Evolutionary conservation across 495 filamentous ascomycete genomes (phyloP), one percentile per base, ranked within the genome.

Genomic region (Daldinia bambusicola): DNA sequence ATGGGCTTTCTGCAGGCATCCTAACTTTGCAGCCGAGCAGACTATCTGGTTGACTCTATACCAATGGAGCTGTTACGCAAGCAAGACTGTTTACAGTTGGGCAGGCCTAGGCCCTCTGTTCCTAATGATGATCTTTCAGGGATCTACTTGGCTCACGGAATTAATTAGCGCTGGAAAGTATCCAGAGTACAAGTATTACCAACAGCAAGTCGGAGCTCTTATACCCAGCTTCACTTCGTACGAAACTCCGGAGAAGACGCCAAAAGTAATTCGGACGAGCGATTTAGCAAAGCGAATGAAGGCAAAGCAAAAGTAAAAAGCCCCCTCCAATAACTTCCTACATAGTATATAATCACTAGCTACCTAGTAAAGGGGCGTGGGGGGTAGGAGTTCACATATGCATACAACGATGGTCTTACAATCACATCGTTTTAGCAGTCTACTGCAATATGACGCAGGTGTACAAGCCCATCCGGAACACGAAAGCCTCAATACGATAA

Each of bases 11-110:
- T 92, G 88, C 63, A 88, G 96, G 8, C 96, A 99, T 78, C 96
- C 96, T 41, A 98, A 98, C 80, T 98, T 98, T 75, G 87, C 90
- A 31, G 91, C 92, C 41, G 96, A 99, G 79, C 95, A 98, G 81
- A 86, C 89, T 31, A 89, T 98, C 76, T 99, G 96, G 96, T 79
- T 97, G 38, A 76, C 86, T 30, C 76, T 98, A 62, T 98, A 98
- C 77, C 84, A 91, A 64, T 99, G 95, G 95, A 86, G 85, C 67
- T 93, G 90, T 80, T 93, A 84, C 77, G 84, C 87, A 62, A 92
- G 90, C 16, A 86, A 89, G 40, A 86, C 82, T 7, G 85, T 88
- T 53, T 88, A 87, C 77, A 94, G 91, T 79, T 99, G 94, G 94
- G 87, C 91, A 2, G 87, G 85, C 16, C 67, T 88, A n/a, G 95